Evolutionary conservation across 2,329 filamentous ascomycete species (phyloP), one percentile per base, ranked within the genome.

Genomic region (Emericellopsis atlantica): DNA sequence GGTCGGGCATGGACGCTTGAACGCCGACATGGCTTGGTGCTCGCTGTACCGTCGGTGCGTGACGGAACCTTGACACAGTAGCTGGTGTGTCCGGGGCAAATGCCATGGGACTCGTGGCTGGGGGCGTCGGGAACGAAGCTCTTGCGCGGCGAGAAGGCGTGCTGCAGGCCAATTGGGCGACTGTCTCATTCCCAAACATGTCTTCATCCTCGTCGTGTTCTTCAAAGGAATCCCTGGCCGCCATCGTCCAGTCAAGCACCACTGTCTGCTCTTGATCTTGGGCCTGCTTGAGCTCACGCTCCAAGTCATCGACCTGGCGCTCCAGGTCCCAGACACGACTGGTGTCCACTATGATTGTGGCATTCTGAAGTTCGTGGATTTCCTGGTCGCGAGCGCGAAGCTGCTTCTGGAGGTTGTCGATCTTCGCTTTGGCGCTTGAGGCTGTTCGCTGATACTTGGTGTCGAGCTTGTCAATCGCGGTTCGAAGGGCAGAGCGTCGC

Each of bases 391-490:
- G 67, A 2, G 58, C 59, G 6, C 62, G 64, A 7, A 81, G 52
- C 39, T 76, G 66, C 0, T 54, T 52, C 33, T 56, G 65, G 9
- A 81, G 62, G 8, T 58, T 57, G 7, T 65, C 59, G 2, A 80
- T 56, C 51, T 80, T 71, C 0, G 56, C 59, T 35, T 59, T 60
- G 9, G 64, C 56, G 24, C 63, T 54, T 40, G 54, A 56, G 0
- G 57, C 56, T 34, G 59, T 57, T 14, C 55, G 58, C 35, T 57
- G 63, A 51, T 68, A 71, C 43, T 72, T 68, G 7, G 58, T 57
- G 7, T 67, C 58, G 40, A 76, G 67, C 11, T 55, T 53, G 51
- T 76, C 72, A 57, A 77, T 69, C 56, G 79, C 70, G 46, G 75
- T 74, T 46, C 73, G 76, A 5, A 79, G 51, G 4, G 71, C 66